Conservation (phyloP, 1,284 basidiomycete genomes). For the Puccinia sorghi region DNA sequence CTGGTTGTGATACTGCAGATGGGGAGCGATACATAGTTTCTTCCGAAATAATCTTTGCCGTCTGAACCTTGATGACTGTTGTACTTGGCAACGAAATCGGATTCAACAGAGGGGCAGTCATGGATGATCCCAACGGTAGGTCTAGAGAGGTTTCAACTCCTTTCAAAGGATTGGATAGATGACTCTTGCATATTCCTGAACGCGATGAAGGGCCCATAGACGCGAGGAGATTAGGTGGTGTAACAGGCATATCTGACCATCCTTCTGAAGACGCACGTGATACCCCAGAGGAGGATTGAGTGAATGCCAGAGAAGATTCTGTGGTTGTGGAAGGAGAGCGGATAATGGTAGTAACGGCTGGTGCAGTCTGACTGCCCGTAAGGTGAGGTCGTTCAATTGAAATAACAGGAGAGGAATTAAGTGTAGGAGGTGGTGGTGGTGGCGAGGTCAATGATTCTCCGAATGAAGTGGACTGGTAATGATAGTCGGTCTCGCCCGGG, state of each 20-base stretch:
- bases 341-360: slow-evolving; percentile 20
- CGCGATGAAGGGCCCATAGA: slow-evolving; percentile 3
- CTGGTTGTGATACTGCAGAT: slow-evolving; percentile 6
- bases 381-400: slow-evolving; percentile 18
- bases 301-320: slow-evolving; percentile 43
- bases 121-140: neutral
- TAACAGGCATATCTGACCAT: slow-evolving; percentile 49
- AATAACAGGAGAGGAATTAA: slow-evolving; percentile 15
- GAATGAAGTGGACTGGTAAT: slow-evolving; percentile 3
- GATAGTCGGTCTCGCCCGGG: slow-evolving; percentile 7
- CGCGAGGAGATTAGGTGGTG: slow-evolving; percentile 42
- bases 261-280: slow-evolving; percentile 49
- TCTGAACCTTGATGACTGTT: slow-evolving; percentile 35
- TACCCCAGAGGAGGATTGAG: slow-evolving; percentile 43
- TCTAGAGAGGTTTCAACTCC: slow-evolving; percentile 15
- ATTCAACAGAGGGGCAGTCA: slow-evolving; percentile 28
- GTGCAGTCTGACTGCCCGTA: slow-evolving; percentile 6
- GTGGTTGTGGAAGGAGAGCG: slow-evolving; percentile 43
- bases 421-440: neutral
- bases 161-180: slow-evolving; percentile 9
- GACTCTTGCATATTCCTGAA: slow-evolving; percentile 11
- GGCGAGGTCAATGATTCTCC: slow-evolving; percentile 15
- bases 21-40: slow-evolving; percentile 51
- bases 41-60: slow-evolving; percentile 49
- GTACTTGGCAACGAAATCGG: neutral